Conservation (phyloP, 768 basidiomycete species). For the Rhodosporidiobolus sp. region DNA sequence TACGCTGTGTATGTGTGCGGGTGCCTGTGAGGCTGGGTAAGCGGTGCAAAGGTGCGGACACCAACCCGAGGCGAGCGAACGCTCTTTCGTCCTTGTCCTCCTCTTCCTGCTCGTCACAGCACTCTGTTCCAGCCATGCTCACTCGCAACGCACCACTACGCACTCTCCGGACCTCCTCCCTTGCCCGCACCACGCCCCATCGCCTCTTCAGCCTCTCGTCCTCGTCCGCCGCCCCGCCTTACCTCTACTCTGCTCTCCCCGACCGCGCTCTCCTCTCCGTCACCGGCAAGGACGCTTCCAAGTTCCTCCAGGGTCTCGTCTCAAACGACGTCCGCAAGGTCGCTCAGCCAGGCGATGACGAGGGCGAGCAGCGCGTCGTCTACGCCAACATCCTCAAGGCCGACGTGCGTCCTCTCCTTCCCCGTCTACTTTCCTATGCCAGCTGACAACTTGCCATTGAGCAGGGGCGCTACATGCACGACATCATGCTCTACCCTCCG, state of each 20-base stretch:
- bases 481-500: slow-evolving; percentile 76
- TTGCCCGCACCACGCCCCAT: background rate
- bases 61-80: background rate
- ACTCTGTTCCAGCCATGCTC: background rate
- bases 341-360: background rate
- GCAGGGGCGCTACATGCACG: slow-evolving; percentile 84
- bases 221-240: background rate
- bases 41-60: background rate
- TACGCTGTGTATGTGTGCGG: no score
- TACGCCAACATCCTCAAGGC: slow-evolving; percentile 41
- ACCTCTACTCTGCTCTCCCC: slow-evolving; percentile 19
- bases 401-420: slow-evolving; percentile 21
- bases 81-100: no score
- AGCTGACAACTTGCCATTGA: background rate
- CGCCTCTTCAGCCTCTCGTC: background rate
- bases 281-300: slow-evolving; percentile 34
- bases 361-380: slow-evolving; percentile 18
- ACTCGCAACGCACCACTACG: background rate
- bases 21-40: background rate
- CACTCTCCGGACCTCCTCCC: background rate
- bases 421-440: background rate
- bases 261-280: slow-evolving; percentile 29
- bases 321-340: slow-evolving; percentile 39
- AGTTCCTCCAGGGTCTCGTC: slow-evolving; percentile 45
- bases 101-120: background rate